phyloP scores from a whole-genome alignment of 768 basidiomycete genomes.

The Lactarius indigo region DNA sequence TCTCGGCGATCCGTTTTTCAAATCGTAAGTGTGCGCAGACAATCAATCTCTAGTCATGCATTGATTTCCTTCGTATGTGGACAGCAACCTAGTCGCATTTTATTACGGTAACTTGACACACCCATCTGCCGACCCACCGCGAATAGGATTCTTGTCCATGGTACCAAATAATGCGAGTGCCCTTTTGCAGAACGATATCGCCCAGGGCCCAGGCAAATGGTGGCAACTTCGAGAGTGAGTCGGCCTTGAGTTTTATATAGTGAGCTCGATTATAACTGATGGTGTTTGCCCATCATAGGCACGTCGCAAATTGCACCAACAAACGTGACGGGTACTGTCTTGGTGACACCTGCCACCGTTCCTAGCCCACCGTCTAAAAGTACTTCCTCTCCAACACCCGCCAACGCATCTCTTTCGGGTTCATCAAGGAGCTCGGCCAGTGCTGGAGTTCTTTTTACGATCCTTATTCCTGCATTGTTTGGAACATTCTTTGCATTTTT shows the following conservation, averaged over 20 bases:
- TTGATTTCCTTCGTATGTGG: not conserved
- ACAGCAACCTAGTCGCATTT: constrained; percentile 61
- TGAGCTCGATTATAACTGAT: not conserved
- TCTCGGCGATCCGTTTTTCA: constrained; percentile 71
- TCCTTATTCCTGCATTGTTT: constrained; percentile 9
- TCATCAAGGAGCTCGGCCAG: not conserved
- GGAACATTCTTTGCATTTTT: not conserved
- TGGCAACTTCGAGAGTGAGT: constrained; percentile 33
- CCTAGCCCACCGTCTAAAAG: not conserved
- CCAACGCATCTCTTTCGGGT: not conserved
- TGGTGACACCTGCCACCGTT: not conserved
- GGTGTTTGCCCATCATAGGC: not conserved
- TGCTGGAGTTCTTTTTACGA: not conserved
- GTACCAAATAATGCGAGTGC: constrained; percentile 53
- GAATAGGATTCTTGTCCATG: constrained; percentile 68
- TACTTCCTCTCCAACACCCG: not conserved
- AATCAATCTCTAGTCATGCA: not conserved
- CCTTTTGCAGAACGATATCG: constrained; percentile 35
- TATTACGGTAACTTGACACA: constrained; percentile 69
- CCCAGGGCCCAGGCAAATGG: constrained; percentile 27
- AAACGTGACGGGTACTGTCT: not conserved
- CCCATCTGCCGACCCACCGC: constrained; percentile 64
- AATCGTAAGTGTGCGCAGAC: constrained; percentile 47
- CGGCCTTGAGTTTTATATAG: constrained; percentile 2
- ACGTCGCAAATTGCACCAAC: constrained; percentile 19